Evolutionary conservation across 352 stramenopile genomes (phyloP).

Genomic region (Phytopythium chamaehyphon): DNA sequence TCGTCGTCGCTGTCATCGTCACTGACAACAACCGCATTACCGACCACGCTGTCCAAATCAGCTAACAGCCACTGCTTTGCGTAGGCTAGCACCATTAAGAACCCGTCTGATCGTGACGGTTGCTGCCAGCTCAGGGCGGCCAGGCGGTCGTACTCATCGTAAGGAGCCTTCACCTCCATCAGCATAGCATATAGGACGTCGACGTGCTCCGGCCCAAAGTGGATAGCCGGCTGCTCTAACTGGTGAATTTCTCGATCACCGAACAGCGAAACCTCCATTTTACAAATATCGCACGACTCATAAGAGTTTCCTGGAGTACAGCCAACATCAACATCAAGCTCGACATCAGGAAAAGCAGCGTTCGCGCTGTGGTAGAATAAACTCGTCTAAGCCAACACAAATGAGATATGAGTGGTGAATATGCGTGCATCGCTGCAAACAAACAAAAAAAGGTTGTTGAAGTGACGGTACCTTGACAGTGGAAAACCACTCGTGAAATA

Average conservation of each 20-base stretch:
- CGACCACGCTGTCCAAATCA: slow-evolving; percentile 63
- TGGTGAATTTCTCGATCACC: slow-evolving; percentile 2
- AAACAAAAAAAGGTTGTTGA: no score
- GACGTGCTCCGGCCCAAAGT: slow-evolving; percentile 75
- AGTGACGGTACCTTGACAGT: slow-evolving; percentile 54
- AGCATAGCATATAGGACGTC: slow-evolving; percentile 85
- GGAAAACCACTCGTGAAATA: slow-evolving; percentile 83
- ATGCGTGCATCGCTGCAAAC: slow-evolving; percentile 1
- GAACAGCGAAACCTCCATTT: not conserved
- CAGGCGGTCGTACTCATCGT: slow-evolving; percentile 80
- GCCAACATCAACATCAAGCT: slow-evolving; percentile 64
- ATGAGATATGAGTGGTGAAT: not conserved
- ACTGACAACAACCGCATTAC: slow-evolving; percentile 34
- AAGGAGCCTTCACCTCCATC: slow-evolving; percentile 83
- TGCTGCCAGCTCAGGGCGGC: slow-evolving; percentile 65
- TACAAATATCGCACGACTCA: slow-evolving; percentile 35
- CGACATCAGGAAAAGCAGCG: slow-evolving; percentile 76
- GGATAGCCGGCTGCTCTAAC: slow-evolving; percentile 42
- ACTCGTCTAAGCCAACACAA: slow-evolving; percentile 29
- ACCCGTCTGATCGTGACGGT: slow-evolving; percentile 73
- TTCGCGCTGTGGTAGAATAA: slow-evolving; percentile 78
- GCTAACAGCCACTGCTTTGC: slow-evolving; percentile 83
- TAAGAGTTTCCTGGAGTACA: slow-evolving; percentile 23
- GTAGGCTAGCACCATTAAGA: slow-evolving; percentile 81
- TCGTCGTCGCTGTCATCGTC: slow-evolving; percentile 70